These are phyloP conservation scores for Coniferiporia sulphurascens DNA, from an alignment of 1,284 basidiomycete genomes.

Conservation along the genomic window DNA sequence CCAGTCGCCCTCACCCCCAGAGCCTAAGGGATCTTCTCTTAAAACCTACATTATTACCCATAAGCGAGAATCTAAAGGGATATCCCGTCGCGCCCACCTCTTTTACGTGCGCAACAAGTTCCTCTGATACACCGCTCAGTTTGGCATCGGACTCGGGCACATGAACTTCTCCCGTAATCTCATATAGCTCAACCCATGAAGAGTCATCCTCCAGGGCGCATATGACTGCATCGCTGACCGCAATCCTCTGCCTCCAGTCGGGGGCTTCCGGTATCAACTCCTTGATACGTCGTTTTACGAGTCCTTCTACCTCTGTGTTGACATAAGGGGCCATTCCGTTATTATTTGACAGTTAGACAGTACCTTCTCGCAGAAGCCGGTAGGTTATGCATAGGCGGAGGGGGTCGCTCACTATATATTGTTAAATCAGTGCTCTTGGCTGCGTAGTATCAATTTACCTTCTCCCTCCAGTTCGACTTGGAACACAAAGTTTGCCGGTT, in stretches of 20 bases:
- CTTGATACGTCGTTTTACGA: constrained; percentile 50
- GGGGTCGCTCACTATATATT: constrained; percentile 50
- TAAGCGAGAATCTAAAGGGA: constrained; percentile 36
- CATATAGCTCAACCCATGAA: constrained; percentile 63
- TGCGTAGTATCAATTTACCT: constrained; percentile 35
- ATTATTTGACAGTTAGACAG: not conserved
- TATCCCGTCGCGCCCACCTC: constrained; percentile 30
- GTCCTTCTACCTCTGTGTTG: constrained; percentile 51
- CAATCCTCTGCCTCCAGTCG: constrained; percentile 30
- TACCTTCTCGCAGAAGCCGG: constrained; percentile 72
- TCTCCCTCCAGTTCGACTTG: constrained; percentile 51
- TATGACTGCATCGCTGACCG: constrained; percentile 45
- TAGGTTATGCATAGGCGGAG: constrained; percentile 62
- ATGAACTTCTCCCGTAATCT: constrained; percentile 59
- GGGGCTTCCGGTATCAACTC: constrained; percentile 33
- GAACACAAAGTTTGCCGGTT: constrained; percentile 70
- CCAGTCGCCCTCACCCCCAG: constrained; percentile 45
- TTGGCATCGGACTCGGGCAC: constrained; percentile 41
- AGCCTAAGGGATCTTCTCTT: constrained; percentile 20
- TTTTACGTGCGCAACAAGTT: constrained; percentile 27
- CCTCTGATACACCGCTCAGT: constrained; percentile 23
- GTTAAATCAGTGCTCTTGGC: not conserved
- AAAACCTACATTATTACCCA: constrained; percentile 30
- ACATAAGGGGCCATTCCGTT: not conserved
- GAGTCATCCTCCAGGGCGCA: constrained; percentile 56